Conservation (phyloP, 352 stramenopile species). For the Phytopythium vexans region DNA sequence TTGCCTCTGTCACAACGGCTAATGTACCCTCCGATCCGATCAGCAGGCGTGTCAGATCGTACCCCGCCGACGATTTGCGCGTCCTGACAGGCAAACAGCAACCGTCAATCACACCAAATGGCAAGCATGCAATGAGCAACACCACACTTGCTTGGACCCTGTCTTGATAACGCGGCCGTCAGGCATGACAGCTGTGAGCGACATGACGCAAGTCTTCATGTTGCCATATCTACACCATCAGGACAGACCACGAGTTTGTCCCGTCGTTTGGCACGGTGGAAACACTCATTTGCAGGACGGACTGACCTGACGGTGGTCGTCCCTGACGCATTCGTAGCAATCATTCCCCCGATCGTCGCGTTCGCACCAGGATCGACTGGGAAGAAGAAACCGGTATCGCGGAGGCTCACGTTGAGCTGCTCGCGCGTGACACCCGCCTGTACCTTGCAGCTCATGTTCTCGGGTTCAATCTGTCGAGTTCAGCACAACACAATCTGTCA, state of each 20-base stretch:
- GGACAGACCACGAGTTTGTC: background rate
- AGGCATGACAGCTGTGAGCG: slow-evolving; percentile 90
- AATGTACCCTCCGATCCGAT: slow-evolving; percentile 96
- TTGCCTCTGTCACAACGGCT: slow-evolving; percentile 91
- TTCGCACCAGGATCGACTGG: slow-evolving; percentile 97
- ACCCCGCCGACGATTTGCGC: slow-evolving; percentile 96
- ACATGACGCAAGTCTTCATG: slow-evolving; percentile 97
- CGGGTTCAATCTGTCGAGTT: slow-evolving; percentile 38
- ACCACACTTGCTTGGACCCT: slow-evolving; percentile 64
- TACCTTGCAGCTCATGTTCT: slow-evolving; percentile 91
- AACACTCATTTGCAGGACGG: background rate
- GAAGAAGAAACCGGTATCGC: slow-evolving; percentile 92
- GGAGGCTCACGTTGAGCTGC: slow-evolving; percentile 88
- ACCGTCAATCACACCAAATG: background rate
- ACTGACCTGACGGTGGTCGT: slow-evolving; percentile 82
- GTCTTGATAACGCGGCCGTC: slow-evolving; percentile 88
- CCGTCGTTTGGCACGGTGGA: background rate
- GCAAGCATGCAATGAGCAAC: background rate
- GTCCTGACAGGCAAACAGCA: slow-evolving; percentile 34
- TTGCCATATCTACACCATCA: slow-evolving; percentile 83
- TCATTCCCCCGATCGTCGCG: slow-evolving; percentile 96
- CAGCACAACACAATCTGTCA: slow-evolving; percentile 1
- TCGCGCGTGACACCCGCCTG: slow-evolving; percentile 93
- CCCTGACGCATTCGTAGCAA: slow-evolving; percentile 87
- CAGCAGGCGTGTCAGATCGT: slow-evolving; percentile 94